Evolutionary conservation across 208 protist species (phyloP).

Genomic region (Trypanosoma scelopori): DNA sequence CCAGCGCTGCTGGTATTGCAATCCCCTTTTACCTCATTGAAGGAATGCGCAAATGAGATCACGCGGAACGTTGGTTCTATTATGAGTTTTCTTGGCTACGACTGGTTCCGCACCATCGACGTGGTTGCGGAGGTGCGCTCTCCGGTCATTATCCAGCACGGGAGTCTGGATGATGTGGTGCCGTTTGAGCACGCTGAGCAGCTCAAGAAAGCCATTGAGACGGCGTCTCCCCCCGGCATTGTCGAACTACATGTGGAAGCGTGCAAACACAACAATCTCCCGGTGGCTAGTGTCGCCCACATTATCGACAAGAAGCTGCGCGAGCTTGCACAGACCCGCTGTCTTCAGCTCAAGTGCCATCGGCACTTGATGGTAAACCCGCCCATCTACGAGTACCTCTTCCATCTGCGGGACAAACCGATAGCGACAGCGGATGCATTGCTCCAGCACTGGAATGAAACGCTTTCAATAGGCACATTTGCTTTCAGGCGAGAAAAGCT

Average conservation of each 20-base stretch:
- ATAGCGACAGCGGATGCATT: conserved; percentile 30
- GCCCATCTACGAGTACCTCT: conserved; percentile 58
- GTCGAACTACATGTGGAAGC: conserved; percentile 64
- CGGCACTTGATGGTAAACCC: conserved; percentile 41
- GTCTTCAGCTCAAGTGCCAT: conserved; percentile 30
- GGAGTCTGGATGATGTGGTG: conserved; percentile 68
- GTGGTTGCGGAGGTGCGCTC: conserved; percentile 69
- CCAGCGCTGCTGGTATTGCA: conserved; percentile 67
- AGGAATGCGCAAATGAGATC: conserved; percentile 73
- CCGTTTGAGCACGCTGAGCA: conserved; percentile 64
- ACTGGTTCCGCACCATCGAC: conserved; percentile 84
- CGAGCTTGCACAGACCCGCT: conserved; percentile 32
- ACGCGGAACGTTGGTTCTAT: conserved; percentile 58
- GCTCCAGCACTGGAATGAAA: conserved; percentile 37
- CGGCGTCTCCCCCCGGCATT: conserved; percentile 41
- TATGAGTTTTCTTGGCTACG: conserved; percentile 70
- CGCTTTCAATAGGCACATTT: conserved; percentile 30
- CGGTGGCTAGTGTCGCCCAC: conserved; percentile 34
- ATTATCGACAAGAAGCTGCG: conserved; percentile 52
- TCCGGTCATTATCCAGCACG: conserved; percentile 86
- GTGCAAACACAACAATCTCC: conserved; percentile 81
- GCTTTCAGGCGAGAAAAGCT: conserved; percentile 44
- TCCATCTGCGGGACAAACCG: conserved; percentile 31
- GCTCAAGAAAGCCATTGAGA: conserved; percentile 50
- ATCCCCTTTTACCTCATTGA: conserved; percentile 75